These are phyloP conservation scores for Pseudogymnoascus sp. DNA, from an alignment of 2,329 filamentous ascomycete species.

Conservation along the genomic window DNA sequence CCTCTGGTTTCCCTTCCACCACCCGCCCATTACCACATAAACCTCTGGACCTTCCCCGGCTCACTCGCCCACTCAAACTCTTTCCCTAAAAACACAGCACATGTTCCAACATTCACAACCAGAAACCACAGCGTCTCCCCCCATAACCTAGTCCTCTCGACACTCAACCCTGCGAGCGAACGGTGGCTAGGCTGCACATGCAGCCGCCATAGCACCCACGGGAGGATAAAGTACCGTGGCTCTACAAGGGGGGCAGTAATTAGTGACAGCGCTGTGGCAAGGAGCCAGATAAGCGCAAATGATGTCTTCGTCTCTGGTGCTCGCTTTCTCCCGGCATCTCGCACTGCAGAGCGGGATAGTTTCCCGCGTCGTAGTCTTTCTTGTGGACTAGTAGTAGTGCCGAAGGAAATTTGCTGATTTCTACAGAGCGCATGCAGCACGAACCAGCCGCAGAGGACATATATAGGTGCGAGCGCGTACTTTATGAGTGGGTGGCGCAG, in stretches of 20 bases:
- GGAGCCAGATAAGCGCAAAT: constrained; percentile 49
- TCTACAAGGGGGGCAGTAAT: constrained; percentile 88
- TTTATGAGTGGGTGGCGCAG: constrained; percentile 54
- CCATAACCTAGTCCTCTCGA: constrained; percentile 29
- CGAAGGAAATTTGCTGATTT: constrained; percentile 15
- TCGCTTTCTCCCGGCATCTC: constrained; percentile 12
- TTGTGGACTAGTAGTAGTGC: constrained; percentile 14
- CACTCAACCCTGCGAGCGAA: constrained; percentile 6
- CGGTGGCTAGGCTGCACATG: constrained; percentile 46
- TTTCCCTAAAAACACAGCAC: constrained; percentile 61
- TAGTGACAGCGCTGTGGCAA: constrained; percentile 68
- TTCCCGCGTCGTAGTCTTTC: constrained; percentile 13
- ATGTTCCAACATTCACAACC: constrained; percentile 55
- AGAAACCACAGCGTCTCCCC: constrained; percentile 65
- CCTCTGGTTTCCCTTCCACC: background rate
- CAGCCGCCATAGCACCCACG: constrained; percentile 88
- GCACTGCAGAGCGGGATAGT: background rate
- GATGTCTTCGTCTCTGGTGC: constrained; percentile 34
- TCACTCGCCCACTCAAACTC: constrained; percentile 54
- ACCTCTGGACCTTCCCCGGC: constrained; percentile 57
- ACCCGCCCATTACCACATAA: constrained; percentile 59
- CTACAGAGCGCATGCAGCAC: constrained; percentile 51
- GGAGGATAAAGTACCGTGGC: constrained; percentile 90
- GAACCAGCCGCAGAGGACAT: constrained; percentile 62
- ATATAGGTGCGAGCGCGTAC: constrained; percentile 61